These are phyloP conservation scores for Akanthomyces lecanii DNA, from an alignment of 2,329 filamentous ascomycete genomes.

Conservation along the genomic window DNA sequence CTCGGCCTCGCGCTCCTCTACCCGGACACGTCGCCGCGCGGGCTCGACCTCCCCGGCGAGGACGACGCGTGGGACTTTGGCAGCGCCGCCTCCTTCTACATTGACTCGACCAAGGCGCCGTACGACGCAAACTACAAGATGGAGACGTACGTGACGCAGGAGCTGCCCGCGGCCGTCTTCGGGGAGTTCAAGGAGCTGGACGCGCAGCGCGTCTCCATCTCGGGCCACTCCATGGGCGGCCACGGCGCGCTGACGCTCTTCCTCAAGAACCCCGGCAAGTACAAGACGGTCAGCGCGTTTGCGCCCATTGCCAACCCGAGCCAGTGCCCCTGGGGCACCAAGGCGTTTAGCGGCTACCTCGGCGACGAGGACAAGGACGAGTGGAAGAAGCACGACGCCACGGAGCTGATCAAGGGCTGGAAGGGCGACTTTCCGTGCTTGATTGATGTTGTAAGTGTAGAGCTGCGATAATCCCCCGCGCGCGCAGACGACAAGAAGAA, in stretches of 20 bases:
- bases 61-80: constrained; percentile 91
- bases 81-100: constrained; percentile 87
- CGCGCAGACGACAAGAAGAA: too few species aligned
- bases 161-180: constrained; percentile 79
- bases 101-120: constrained; percentile 74
- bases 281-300: constrained; percentile 84
- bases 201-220: constrained; percentile 67
- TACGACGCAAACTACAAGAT: constrained; percentile 82
- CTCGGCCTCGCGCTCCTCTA: constrained; percentile 89
- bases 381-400: constrained; percentile 90
- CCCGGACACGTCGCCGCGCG: constrained; percentile 90
- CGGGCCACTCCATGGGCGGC: constrained; percentile 95
- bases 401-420: constrained; percentile 77
- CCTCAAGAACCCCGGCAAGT: constrained; percentile 85
- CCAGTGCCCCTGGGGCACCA: constrained; percentile 88
- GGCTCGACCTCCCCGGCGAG: constrained; percentile 75
- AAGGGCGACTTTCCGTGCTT: constrained; percentile 68
- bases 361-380: constrained; percentile 63
- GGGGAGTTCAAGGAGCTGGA: constrained; percentile 68
- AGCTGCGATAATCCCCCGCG: too few species aligned
- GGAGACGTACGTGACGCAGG: constrained; percentile 86
- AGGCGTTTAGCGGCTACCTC: constrained; percentile 90
- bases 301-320: constrained; percentile 85
- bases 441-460: constrained; percentile 72
- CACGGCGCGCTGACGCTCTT: constrained; percentile 92